Evolutionary conservation across 1,139 yeast genomes (phyloP).

Genomic region (Geotrichum cucujoidarum): DNA sequence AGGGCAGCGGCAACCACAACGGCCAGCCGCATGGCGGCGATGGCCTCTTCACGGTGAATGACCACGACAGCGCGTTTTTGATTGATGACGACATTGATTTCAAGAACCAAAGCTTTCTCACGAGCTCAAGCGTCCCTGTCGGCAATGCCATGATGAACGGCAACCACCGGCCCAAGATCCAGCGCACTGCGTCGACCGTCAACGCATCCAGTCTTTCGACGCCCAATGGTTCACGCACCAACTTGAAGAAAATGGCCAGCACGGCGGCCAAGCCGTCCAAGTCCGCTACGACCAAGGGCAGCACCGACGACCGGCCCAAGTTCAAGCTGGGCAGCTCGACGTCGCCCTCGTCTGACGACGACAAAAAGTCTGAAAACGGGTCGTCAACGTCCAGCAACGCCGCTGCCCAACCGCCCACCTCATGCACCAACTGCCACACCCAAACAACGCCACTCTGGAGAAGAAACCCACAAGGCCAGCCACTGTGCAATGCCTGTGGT

Average conservation of each 20-base stretch:
- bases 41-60: not conserved
- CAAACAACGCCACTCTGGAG: conserved; percentile 95
- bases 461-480: conserved; percentile 86
- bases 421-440: conserved; percentile 86
- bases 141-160: not conserved
- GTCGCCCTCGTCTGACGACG: conserved; percentile 8
- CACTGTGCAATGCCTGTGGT: conserved; percentile 94
- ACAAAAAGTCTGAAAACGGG: conserved; percentile 9
- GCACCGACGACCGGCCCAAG: not conserved
- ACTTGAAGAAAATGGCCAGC: conserved; percentile 13
- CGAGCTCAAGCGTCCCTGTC: conserved; percentile 8
- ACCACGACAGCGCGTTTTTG: conserved; percentile 5
- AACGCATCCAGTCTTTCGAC: conserved; percentile 22
- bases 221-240: conserved; percentile 10
- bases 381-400: conserved; percentile 10
- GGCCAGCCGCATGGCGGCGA: too few species aligned
- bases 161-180: conserved; percentile 21
- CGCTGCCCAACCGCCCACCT: conserved; percentile 25
- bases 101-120: conserved; percentile 2
- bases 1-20: not conserved
- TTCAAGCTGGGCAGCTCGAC: not conserved
- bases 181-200: conserved; percentile 23
- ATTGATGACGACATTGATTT: not conserved
- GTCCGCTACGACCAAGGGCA: not conserved
- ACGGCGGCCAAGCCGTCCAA: conserved; percentile 2